Percentiles rank a stretch among this genome's conserved stretches.
These are phyloP conservation scores for Nicotiana otophora DNA, from an alignment of 257 asterid species.

Conservation along the genomic window DNA sequence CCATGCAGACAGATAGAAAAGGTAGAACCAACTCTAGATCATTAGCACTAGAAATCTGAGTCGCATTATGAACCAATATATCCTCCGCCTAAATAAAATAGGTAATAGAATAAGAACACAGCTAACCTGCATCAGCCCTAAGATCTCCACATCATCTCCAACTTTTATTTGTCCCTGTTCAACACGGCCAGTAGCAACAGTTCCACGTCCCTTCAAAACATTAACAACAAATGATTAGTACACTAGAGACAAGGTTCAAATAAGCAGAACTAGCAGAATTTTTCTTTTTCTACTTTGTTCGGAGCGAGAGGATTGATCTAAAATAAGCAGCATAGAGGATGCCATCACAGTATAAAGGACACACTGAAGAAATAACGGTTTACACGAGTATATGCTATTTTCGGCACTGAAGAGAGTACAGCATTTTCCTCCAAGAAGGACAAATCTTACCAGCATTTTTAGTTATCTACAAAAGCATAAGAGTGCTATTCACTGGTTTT, in stretches of 20 bases:
- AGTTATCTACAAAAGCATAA: neutral
- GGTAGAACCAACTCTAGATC: neutral
- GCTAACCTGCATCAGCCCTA: conserved; percentile 75
- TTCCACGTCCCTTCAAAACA: conserved; percentile 87
- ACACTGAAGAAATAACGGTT: neutral
- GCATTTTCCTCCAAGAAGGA: neutral
- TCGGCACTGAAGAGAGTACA: neutral
- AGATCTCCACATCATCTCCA: conserved; percentile 93
- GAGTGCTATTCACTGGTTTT: neutral
- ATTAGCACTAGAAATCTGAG: neutral
- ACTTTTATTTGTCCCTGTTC: conserved; percentile 88
- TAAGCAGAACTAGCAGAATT: neutral
- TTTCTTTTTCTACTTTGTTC: neutral
- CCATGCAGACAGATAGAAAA: neutral
- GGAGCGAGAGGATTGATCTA: neutral
- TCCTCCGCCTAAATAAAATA: neutral
- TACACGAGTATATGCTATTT: neutral
- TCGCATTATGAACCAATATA: neutral
- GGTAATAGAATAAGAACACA: neutral
- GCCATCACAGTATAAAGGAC: neutral
- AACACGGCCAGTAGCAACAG: conserved; percentile 99
- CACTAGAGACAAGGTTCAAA: neutral
- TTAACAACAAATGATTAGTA: neutral
- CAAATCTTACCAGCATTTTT: neutral
- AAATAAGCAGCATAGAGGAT: neutral